Conservation (phyloP, 2,329 filamentous ascomycete species). For the Fusarium sp. region DNA sequence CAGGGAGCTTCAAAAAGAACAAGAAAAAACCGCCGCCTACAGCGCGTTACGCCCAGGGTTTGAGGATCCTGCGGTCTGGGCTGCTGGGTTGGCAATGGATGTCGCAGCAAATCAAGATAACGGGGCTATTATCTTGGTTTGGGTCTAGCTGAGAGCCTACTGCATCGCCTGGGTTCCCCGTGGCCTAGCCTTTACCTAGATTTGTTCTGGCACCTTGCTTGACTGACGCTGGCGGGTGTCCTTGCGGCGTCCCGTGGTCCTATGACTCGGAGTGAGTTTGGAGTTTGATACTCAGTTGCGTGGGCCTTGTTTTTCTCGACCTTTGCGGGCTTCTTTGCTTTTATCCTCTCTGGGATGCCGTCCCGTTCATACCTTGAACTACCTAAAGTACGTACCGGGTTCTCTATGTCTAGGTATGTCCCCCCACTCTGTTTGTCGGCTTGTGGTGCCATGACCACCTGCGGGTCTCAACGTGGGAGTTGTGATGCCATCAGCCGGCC, state of each 20-base stretch:
- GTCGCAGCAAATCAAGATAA: slow-evolving; percentile 37
- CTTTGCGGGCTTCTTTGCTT: slow-evolving; percentile 21
- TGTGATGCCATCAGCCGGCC: slow-evolving; percentile 51
- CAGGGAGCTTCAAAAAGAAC: slow-evolving; percentile 6
- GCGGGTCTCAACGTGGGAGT: slow-evolving; percentile 51
- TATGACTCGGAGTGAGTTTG: slow-evolving; percentile 4
- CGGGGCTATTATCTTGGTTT: slow-evolving; percentile 38
- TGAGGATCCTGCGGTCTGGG: slow-evolving; percentile 17
- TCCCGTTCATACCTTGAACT: no score
- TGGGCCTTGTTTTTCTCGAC: slow-evolving; percentile 6
- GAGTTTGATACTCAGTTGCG: slow-evolving; percentile 1
- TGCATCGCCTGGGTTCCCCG: slow-evolving; percentile 42
- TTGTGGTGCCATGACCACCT: slow-evolving; percentile 49
- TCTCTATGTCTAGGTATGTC: slow-evolving; percentile 24
- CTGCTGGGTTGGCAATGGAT: neutral
- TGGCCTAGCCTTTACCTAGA: slow-evolving; percentile 34
- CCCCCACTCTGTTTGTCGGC: slow-evolving; percentile 43
- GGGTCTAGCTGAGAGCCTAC: slow-evolving; percentile 23
- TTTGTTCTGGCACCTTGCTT: slow-evolving; percentile 18
- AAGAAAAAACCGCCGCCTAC: neutral
- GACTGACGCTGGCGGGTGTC: slow-evolving; percentile 24
- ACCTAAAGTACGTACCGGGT: slow-evolving; percentile 5
- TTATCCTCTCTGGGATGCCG: slow-evolving; percentile 18
- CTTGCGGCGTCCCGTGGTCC: slow-evolving; percentile 36
- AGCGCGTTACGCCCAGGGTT: slow-evolving; percentile 27